phyloP scores from a whole-genome alignment of 179 eudicot species.

The Dionaea muscipula region DNA sequence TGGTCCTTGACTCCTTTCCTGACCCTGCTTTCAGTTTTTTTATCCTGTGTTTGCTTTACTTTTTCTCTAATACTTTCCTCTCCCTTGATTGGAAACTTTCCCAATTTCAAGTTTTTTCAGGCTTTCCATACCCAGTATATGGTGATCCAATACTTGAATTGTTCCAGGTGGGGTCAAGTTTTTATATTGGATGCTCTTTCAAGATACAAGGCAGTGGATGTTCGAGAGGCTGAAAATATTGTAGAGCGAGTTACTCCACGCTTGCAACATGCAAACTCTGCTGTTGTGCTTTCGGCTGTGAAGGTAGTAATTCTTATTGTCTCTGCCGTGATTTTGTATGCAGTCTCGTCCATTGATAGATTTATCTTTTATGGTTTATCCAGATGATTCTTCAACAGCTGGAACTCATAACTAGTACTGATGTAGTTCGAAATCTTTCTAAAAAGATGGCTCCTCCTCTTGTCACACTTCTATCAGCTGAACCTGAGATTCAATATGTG shows the following conservation, averaged over 20 bases:
- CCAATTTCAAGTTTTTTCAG: not conserved
- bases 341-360: not conserved
- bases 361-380: conserved; percentile 3
- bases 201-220: conserved; percentile 85
- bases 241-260: conserved; percentile 95
- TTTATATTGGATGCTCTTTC: conserved; percentile 94
- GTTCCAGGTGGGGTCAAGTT: conserved; percentile 95
- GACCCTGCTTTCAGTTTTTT: not conserved
- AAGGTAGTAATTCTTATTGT: conserved; percentile 38
- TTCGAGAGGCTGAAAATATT: conserved; percentile 97
- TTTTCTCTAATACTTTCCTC: not conserved
- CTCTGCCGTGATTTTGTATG: not conserved
- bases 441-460: conserved; percentile 99
- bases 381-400: conserved; percentile 98
- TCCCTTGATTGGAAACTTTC: not conserved
- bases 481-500: conserved; percentile 98
- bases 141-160: too few relatives aligned
- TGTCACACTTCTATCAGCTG: conserved; percentile 96
- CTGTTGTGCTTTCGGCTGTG: conserved; percentile 98
- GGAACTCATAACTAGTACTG: conserved; percentile 94
- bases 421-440: conserved; percentile 88
- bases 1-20: not conserved
- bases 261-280: conserved; percentile 96
- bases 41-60: not conserved
- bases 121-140: too few relatives aligned